Conservation (phyloP, 1,284 basidiomycete genomes). For the Cerrena zonata region DNA sequence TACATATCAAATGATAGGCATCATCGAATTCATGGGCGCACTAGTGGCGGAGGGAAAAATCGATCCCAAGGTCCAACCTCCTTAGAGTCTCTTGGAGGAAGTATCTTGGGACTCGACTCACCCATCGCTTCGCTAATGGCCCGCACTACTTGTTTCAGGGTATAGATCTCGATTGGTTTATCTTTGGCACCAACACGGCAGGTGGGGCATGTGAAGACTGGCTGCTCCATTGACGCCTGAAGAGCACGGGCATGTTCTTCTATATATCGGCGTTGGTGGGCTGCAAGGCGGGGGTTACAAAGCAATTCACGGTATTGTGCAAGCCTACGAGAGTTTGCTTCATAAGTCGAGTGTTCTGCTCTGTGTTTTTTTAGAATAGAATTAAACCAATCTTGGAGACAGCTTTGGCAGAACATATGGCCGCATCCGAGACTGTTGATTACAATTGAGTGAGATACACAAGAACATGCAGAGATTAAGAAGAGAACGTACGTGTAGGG, state of each 20-base stretch:
- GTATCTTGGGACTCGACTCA: conserved; percentile 36
- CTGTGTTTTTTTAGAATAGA: conserved; percentile 46
- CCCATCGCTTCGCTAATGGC: conserved; percentile 42
- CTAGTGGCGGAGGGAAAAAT: conserved; percentile 36
- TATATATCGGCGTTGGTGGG: conserved; percentile 17
- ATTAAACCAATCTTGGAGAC: conserved; percentile 63
- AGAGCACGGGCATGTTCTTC: conserved; percentile 20
- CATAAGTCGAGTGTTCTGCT: conserved; percentile 40
- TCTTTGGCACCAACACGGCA: conserved; percentile 47
- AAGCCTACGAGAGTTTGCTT: conserved; percentile 22
- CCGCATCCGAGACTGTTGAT: conserved; percentile 54
- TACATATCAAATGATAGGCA: background rate
- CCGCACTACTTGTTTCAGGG: conserved; percentile 50
- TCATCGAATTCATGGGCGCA: background rate
- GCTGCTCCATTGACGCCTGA: conserved; percentile 26
- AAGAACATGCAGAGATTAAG: background rate
- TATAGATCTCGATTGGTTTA: conserved; percentile 54
- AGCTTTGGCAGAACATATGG: conserved; percentile 61
- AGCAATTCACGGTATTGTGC: conserved; percentile 13
- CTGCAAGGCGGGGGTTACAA: conserved; percentile 15
- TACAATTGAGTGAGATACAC: conserved; percentile 6
- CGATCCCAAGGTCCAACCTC: conserved; percentile 41
- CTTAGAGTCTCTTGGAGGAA: conserved; percentile 12
- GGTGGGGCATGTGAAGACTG: conserved; percentile 59
- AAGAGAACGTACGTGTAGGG: conserved; percentile 50